Conservation (phyloP, 106 monocot species). For the Dioscorea alata region DNA sequence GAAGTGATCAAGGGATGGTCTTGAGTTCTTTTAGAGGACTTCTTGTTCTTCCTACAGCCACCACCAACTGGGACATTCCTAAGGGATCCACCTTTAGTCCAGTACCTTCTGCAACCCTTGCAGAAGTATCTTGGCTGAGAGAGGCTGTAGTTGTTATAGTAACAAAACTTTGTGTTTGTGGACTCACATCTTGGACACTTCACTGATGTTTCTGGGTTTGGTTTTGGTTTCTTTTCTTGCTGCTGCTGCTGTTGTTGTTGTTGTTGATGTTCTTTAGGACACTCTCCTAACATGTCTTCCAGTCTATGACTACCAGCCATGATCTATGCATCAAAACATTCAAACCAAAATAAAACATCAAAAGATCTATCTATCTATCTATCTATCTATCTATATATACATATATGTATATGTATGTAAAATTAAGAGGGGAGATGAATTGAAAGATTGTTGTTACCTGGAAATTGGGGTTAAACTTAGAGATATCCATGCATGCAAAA, state of each 20-base stretch:
- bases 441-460: too few relatives aligned
- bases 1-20: slow-evolving; percentile 8
- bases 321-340: too few relatives aligned
- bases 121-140: slow-evolving; percentile 73
- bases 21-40: slow-evolving; percentile 14
- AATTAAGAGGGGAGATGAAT: too few relatives aligned
- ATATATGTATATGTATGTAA: too few relatives aligned
- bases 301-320: too few relatives aligned
- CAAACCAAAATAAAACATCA: too few relatives aligned
- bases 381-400: too few relatives aligned
- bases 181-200: slow-evolving; percentile 62
- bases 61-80: slow-evolving; percentile 68
- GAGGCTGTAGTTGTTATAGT: slow-evolving; percentile 71
- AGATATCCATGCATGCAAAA: too few relatives aligned
- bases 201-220: slow-evolving; percentile 38
- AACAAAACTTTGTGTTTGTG: slow-evolving; percentile 67
- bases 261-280: neutral
- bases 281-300: too few relatives aligned
- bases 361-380: too few relatives aligned
- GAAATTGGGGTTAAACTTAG: too few relatives aligned
- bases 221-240: slow-evolving; percentile 24
- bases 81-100: slow-evolving; percentile 55
- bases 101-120: slow-evolving; percentile 53
- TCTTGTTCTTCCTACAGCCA: slow-evolving; percentile 59
- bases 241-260: slow-evolving; percentile 11